phyloP scores from a whole-genome alignment of 2,329 filamentous ascomycete species.

The Phaeosphaeriaceae sp. region DNA sequence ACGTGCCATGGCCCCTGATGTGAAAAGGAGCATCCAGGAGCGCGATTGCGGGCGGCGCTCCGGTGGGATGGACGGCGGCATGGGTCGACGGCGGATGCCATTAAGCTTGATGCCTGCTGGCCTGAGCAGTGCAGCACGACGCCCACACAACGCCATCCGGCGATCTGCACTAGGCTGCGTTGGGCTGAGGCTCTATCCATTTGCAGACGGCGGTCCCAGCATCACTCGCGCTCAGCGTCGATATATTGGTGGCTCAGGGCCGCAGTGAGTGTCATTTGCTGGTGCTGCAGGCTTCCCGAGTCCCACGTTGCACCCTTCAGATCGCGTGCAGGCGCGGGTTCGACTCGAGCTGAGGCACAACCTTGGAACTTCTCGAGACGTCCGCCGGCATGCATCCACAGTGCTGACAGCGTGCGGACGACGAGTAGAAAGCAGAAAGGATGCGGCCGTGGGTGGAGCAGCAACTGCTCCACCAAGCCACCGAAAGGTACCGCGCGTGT shows the following conservation, averaged over 20 bases:
- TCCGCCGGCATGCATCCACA: neutral
- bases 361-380: too few relatives aligned
- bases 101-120: constrained; percentile 22
- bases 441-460: neutral
- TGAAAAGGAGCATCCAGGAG: constrained; percentile 7
- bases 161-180: constrained; percentile 27
- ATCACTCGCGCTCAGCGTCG: constrained; percentile 19
- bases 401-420: neutral
- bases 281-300: constrained; percentile 18
- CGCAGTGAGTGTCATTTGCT: constrained; percentile 9
- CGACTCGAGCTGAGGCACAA: too few relatives aligned
- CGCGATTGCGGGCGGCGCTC: constrained; percentile 17
- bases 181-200: constrained; percentile 16
- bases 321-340: too few relatives aligned
- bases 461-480: neutral
- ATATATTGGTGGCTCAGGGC: neutral
- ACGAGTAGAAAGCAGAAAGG: neutral
- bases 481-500: neutral
- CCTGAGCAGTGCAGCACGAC: neutral
- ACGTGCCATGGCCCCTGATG: too few relatives aligned
- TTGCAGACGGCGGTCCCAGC: constrained; percentile 15
- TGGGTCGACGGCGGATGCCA: constrained; percentile 20
- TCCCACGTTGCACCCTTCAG: constrained; percentile 19
- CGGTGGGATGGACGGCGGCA: constrained; percentile 32
- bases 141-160: constrained; percentile 25